Percentiles rank a stretch among this genome's conserved stretches.
Evolutionary conservation across 257 asterid species (phyloP).

Genomic region (Paulownia fortunei): DNA sequence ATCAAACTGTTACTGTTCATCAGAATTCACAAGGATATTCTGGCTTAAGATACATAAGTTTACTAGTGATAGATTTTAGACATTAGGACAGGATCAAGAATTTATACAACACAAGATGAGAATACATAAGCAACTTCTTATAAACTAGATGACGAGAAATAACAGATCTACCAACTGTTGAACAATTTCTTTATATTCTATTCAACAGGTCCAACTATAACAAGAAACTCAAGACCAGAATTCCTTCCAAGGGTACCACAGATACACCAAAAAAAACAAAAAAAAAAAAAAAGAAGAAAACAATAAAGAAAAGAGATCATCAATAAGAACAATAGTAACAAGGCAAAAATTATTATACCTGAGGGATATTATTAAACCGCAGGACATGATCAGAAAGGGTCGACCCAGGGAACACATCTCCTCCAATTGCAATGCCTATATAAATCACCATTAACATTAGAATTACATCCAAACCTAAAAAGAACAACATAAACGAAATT

Average conservation of each 20-base stretch:
- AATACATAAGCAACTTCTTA: too few species aligned
- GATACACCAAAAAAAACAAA: constrained; percentile 2
- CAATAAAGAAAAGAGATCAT: background rate
- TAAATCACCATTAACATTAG: constrained; percentile 24
- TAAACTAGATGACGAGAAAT: too few species aligned
- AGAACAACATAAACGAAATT: constrained; percentile 1
- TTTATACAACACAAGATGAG: background rate
- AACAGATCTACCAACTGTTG: background rate
- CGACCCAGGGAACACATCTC: constrained; percentile 94
- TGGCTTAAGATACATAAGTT: constrained; percentile 8
- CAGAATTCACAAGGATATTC: too few species aligned
- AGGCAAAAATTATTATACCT: constrained; percentile 44
- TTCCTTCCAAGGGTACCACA: background rate
- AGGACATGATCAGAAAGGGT: constrained; percentile 90
- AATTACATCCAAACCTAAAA: background rate
- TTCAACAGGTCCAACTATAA: background rate
- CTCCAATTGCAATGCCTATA: constrained; percentile 98
- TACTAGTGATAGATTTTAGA: constrained; percentile 7
- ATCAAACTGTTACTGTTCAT: too few species aligned
- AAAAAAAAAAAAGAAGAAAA: background rate
- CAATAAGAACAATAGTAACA: background rate
- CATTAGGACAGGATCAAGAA: background rate
- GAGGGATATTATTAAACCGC: constrained; percentile 83
- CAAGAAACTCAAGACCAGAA: too few species aligned
- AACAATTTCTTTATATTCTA: background rate